Base-by-base conservation (phyloP, 441 rosid genomes). In the Populus tomentosa region DNA sequence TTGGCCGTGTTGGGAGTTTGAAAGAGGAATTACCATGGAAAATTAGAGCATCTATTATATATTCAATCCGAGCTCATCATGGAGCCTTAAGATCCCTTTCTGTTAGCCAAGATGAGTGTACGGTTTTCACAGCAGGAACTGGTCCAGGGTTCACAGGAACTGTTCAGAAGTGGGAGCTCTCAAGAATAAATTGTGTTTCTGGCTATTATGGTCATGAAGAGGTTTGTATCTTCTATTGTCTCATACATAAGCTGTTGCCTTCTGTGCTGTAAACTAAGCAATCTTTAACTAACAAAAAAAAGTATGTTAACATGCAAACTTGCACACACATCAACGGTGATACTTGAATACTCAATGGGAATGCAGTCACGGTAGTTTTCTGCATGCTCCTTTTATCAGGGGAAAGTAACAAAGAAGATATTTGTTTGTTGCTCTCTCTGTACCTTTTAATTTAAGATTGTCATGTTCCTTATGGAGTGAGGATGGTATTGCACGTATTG, bases 141-240 rank as follows among this genome's bases (percentile, higher is more conserved):
- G 94, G 94, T 86, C 91, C 94, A 73, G 98, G 98, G 75, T 95
- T 90, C 82, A 93, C 88, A 85, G 98, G 98, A 83, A 93, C 91
- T 63, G 92, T 95, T 70, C 97, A 89, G 82, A 95, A 90, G 87
- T 95, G 98, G 98, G 98, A 95, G 73, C 90, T 95, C 75, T 83
- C 92, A 50, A 90, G 91, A 89, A 83, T 93, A 82, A 92, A 87
- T 82, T 88, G 96, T 75, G 80, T 88, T 65, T 93, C 91, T 65
- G 92, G 95, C 61, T 95, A 95, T 87, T 83, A 90, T 89, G 98
- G 92, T 71, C 98, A 95, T 82, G 98, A 95, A 79, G 98, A 95
- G 98, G 98, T 95, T 82, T 61, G 94, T 75, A 82, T 78, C 80
- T 82, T 78, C 61, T 69, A 56, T 69, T 77, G 67, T 77, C 56